Evolutionary conservation across 148 eudicot species (phyloP), one percentile per base, ranked within the genome.

Genomic region (Arctostaphylos glauca): DNA sequence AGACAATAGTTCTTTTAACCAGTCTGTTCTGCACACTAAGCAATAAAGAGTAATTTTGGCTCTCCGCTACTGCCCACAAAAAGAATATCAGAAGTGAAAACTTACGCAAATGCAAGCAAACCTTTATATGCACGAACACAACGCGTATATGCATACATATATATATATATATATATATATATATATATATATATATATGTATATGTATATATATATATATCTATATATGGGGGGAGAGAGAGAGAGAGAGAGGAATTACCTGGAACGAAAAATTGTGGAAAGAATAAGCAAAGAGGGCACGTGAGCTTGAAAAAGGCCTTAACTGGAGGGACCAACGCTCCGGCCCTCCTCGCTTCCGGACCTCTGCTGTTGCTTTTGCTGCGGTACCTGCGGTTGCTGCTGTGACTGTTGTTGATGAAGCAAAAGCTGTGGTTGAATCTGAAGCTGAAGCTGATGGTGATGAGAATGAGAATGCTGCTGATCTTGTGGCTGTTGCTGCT

Each of bases 261-360:
- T 77, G 79, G 48, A 78, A 46, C 8, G 62, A 67, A 73, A 67
- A 82, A 44, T 81, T 85, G 78, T 43, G 75, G 84, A 72, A 82
- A 72, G 77, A 41, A 46, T 47, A 68, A 82, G 76, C 80, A 59
- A 79, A 64, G 76, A 82, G 76, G 87, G 52, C 44, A 55, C 12
- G 10, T 44, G 79, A 41, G 16, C 12, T 47, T 23, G 62, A 49
- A 6, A 48, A 47, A 2, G 31, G 44, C 25, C 59, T 73, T 60
- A 90, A 80, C 85, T 85, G 52, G 86, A 79, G 53, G 89, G 91
- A 78, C 84, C 90, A 79, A 82, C 75, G 75, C 83, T 73, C 64
- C 88, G 85, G 50, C 84, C 92, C 66, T 89, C 93, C 59, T 88
- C 92, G 38, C 89, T 90, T 25, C 82, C 88, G 4, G 84, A 80